phyloP scores from a whole-genome alignment of 2,329 filamentous ascomycete species.

The Epichloe typhina region DNA sequence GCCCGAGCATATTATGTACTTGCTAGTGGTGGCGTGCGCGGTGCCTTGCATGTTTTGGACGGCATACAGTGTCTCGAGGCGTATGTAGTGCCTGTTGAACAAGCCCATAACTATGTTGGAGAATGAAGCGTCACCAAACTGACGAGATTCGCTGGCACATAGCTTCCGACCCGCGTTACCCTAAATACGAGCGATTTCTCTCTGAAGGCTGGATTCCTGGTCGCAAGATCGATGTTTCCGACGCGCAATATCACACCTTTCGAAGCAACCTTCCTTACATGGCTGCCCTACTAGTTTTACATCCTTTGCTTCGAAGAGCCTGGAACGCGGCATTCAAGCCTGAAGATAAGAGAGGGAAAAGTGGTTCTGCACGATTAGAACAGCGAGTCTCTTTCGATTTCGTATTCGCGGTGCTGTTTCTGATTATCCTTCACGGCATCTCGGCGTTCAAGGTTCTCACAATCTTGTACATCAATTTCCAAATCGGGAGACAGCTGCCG shows the following conservation, averaged over 20 bases:
- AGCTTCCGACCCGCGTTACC: slow-evolving; percentile 74
- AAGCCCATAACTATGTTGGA: no score
- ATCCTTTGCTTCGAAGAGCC: slow-evolving; percentile 61
- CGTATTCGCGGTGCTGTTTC: slow-evolving; percentile 65
- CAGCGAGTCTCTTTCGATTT: slow-evolving; percentile 74
- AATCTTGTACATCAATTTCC: slow-evolving; percentile 74
- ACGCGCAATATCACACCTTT: slow-evolving; percentile 76
- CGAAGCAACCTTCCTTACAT: slow-evolving; percentile 78
- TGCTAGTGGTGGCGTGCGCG: slow-evolving; percentile 47
- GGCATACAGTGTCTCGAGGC: slow-evolving; percentile 72
- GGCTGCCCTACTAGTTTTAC: slow-evolving; percentile 56
- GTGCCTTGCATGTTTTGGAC: slow-evolving; percentile 85
- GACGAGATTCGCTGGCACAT: neutral
- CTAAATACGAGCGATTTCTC: slow-evolving; percentile 57
- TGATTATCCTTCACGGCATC: slow-evolving; percentile 69
- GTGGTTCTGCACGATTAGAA: slow-evolving; percentile 44
- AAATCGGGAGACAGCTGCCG: slow-evolving; percentile 60
- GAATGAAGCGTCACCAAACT: neutral
- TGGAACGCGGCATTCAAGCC: slow-evolving; percentile 48
- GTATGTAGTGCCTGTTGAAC: slow-evolving; percentile 31
- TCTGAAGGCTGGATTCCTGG: slow-evolving; percentile 84
- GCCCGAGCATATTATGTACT: slow-evolving; percentile 75
- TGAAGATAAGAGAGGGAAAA: slow-evolving; percentile 18
- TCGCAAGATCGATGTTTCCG: slow-evolving; percentile 83
- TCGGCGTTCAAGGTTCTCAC: slow-evolving; percentile 69